These are phyloP conservation scores for Acmispon strigosus DNA, from an alignment of 306 rosid genomes.

Conservation along the genomic window DNA sequence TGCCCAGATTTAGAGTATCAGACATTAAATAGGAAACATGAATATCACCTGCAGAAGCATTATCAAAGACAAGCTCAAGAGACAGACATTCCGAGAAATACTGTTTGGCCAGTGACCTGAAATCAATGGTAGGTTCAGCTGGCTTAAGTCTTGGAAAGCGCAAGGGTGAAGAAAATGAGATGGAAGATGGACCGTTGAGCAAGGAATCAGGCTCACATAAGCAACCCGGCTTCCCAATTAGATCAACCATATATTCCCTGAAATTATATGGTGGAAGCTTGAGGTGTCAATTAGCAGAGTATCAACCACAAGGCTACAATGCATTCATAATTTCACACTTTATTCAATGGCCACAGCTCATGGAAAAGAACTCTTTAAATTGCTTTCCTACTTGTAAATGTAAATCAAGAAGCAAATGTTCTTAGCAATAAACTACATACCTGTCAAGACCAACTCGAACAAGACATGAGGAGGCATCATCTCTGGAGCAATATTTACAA, in stretches of 20 bases:
- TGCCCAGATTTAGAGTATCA: slow-evolving; percentile 18
- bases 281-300: neutral
- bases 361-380: neutral
- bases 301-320: neutral
- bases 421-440: slow-evolving; percentile 33
- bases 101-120: slow-evolving; percentile 89
- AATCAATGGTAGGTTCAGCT: slow-evolving; percentile 70
- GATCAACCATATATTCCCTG: slow-evolving; percentile 93
- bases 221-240: slow-evolving; percentile 81
- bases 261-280: slow-evolving; percentile 17
- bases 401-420: slow-evolving; percentile 3
- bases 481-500: slow-evolving; percentile 81
- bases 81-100: slow-evolving; percentile 74
- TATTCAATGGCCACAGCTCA: no score
- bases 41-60: slow-evolving; percentile 66
- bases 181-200: slow-evolving; percentile 98
- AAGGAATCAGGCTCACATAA: slow-evolving; percentile 89
- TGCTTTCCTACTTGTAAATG: slow-evolving; percentile 1
- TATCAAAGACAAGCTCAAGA: slow-evolving; percentile 83
- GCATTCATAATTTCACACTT: no score
- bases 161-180: slow-evolving; percentile 92
- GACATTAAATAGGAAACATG: slow-evolving; percentile 12
- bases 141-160: slow-evolving; percentile 81
- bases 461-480: slow-evolving; percentile 91
- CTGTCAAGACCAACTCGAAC: slow-evolving; percentile 81